phyloP scores from a whole-genome alignment of 768 basidiomycete genomes.

The Daedaleopsis sinensis region DNA sequence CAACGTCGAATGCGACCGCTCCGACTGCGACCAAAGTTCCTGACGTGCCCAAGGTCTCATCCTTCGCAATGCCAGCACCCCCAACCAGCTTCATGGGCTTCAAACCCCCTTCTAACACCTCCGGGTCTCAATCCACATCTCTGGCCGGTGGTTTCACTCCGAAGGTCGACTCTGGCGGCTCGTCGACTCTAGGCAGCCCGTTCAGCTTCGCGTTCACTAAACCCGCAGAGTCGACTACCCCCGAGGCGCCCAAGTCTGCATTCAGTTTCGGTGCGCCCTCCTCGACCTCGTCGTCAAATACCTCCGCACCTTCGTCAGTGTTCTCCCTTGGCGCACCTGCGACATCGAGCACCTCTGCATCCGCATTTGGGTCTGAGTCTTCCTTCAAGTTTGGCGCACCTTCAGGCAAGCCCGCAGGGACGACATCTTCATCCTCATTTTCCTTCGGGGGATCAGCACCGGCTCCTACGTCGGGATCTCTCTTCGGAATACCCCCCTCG shows the following conservation, averaged over 20 bases:
- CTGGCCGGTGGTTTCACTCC: slow-evolving; percentile 11
- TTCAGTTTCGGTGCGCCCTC: slow-evolving; percentile 29
- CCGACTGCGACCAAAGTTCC: background rate
- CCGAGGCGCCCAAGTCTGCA: slow-evolving; percentile 32
- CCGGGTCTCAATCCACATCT: slow-evolving; percentile 1
- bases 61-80: slow-evolving; percentile 39
- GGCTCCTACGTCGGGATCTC: background rate
- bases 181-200: slow-evolving; percentile 13
- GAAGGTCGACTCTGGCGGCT: slow-evolving; percentile 5
- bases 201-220: slow-evolving; percentile 16
- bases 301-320: background rate
- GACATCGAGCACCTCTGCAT: slow-evolving; percentile 2
- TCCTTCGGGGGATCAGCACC: background rate
- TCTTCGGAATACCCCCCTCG: slow-evolving; percentile 13
- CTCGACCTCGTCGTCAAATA: background rate
- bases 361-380: background rate
- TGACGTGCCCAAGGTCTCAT: background rate
- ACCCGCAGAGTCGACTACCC: background rate
- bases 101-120: slow-evolving; percentile 29
- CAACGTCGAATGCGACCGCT: background rate
- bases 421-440: background rate
- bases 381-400: slow-evolving; percentile 14
- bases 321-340: slow-evolving; percentile 30
- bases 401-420: slow-evolving; percentile 1
- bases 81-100: slow-evolving; percentile 43